A percentile compares a stretch with the other conserved stretches of the same genome.
Evolutionary conservation across 1,139 yeast genomes (phyloP).

Genomic region (Sporopachydermia cereana): DNA sequence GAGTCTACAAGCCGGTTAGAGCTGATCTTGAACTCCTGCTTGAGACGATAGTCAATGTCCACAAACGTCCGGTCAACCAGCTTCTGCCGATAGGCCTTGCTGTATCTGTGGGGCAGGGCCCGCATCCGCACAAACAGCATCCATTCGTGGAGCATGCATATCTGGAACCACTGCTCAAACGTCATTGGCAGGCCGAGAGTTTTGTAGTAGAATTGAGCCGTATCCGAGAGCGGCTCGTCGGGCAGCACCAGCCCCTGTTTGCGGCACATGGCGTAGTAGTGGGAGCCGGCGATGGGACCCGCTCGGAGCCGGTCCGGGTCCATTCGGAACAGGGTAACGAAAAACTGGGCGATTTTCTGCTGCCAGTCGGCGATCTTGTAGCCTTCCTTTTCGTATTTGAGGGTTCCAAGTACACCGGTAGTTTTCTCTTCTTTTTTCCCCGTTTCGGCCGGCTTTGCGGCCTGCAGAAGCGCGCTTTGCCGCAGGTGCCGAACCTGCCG

Average conservation of each 20-base stretch:
- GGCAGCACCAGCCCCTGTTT: slow-evolving; percentile 70
- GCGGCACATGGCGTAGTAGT: slow-evolving; percentile 79
- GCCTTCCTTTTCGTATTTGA: slow-evolving; percentile 43
- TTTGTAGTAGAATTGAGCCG: slow-evolving; percentile 65
- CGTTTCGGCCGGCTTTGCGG: neutral
- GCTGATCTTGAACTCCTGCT: slow-evolving; percentile 72
- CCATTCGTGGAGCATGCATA: slow-evolving; percentile 88
- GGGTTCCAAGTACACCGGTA: slow-evolving; percentile 4
- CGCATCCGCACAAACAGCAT: slow-evolving; percentile 89
- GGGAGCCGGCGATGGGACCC: slow-evolving; percentile 88
- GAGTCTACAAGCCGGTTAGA: slow-evolving; percentile 80
- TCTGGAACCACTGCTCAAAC: slow-evolving; percentile 91
- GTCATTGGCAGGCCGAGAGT: slow-evolving; percentile 74
- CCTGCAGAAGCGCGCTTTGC: no score
- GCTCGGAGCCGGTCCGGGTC: slow-evolving; percentile 92
- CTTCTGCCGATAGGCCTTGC: slow-evolving; percentile 85
- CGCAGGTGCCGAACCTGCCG: no score
- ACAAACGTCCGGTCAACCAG: slow-evolving; percentile 79
- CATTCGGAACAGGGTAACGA: slow-evolving; percentile 53
- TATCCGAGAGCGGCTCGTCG: slow-evolving; percentile 50
- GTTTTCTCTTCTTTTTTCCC: slow-evolving; percentile 3
- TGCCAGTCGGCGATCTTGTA: slow-evolving; percentile 60
- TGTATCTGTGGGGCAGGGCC: slow-evolving; percentile 84
- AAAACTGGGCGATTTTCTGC: slow-evolving; percentile 58
- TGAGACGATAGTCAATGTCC: slow-evolving; percentile 78